phyloP scores from a whole-genome alignment of 306 rosid species.

The Inga laurina region DNA sequence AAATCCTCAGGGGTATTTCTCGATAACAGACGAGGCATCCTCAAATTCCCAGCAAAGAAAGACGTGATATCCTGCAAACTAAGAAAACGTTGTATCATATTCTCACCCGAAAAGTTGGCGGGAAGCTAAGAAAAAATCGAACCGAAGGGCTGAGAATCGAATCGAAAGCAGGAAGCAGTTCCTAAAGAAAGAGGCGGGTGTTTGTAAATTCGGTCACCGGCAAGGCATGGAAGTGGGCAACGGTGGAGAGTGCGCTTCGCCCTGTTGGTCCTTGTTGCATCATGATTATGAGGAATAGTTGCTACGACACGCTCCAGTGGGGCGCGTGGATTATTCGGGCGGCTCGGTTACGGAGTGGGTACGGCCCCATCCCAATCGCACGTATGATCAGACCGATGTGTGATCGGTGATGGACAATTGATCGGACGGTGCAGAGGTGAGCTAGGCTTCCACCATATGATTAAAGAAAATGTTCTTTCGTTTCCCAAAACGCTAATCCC shows the following conservation, averaged over 20 bases:
- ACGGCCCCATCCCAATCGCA: background rate
- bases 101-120: conserved; percentile 46
- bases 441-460: conserved; percentile 10
- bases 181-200: conserved; percentile 43
- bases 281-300: conserved; percentile 22
- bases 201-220: conserved; percentile 60
- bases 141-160: conserved; percentile 38
- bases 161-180: conserved; percentile 32
- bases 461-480: conserved; percentile 18
- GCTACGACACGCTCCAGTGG: conserved; percentile 27
- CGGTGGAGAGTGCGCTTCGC: conserved; percentile 50
- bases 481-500: conserved; percentile 14
- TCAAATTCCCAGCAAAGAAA: background rate
- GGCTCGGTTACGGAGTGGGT: background rate
- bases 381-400: conserved; percentile 12
- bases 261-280: background rate
- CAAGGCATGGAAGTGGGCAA: conserved; percentile 39
- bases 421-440: conserved; percentile 42
- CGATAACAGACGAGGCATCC: conserved; percentile 8
- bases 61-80: background rate
- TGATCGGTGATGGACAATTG: conserved; percentile 33
- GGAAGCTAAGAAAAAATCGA: conserved; percentile 20
- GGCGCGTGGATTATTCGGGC: conserved; percentile 33
- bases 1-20: conserved; percentile 12
- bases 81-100: conserved; percentile 31